Conservation (phyloP, 495 filamentous ascomycete species). For the Neurospora africana region DNA sequence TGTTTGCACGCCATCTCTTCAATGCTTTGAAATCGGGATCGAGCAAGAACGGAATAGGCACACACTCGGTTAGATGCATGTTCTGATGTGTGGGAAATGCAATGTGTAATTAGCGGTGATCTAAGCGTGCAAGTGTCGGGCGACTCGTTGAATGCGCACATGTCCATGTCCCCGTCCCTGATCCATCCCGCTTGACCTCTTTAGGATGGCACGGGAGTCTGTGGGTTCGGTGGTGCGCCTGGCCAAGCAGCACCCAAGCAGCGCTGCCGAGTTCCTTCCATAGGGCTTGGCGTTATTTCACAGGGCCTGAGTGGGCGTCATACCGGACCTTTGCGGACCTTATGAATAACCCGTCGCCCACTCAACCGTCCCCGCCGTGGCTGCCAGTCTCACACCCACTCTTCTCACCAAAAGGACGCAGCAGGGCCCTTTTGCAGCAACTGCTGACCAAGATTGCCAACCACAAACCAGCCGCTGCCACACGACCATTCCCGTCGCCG, state of each 20-base stretch:
- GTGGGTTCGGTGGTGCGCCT: not conserved
- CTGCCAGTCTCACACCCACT: not conserved
- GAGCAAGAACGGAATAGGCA: not conserved
- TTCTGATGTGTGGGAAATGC: not conserved
- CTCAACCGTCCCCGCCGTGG: not conserved
- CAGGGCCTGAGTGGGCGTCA: not conserved
- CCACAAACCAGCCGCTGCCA: not conserved
- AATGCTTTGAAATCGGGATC: not conserved
- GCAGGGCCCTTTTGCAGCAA: not conserved
- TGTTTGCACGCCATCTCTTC: not conserved
- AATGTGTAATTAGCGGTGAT: not conserved
- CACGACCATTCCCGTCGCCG: not conserved
- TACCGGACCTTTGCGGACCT: not conserved
- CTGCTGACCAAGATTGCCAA: not conserved
- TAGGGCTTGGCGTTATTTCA: conserved; percentile 4
- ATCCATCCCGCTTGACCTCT: not conserved
- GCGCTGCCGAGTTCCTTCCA: not conserved
- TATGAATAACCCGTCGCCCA: not conserved
- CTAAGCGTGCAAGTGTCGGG: not conserved
- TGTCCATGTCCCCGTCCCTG: not conserved
- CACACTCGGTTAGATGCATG: not conserved
- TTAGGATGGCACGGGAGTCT: not conserved
- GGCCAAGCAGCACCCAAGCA: not conserved
- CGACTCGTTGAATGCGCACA: not conserved
- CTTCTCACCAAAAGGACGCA: not conserved